These are phyloP conservation scores for Aspergillus novoparasiticus DNA, from an alignment of 2,329 filamentous ascomycete species.

Conservation along the genomic window DNA sequence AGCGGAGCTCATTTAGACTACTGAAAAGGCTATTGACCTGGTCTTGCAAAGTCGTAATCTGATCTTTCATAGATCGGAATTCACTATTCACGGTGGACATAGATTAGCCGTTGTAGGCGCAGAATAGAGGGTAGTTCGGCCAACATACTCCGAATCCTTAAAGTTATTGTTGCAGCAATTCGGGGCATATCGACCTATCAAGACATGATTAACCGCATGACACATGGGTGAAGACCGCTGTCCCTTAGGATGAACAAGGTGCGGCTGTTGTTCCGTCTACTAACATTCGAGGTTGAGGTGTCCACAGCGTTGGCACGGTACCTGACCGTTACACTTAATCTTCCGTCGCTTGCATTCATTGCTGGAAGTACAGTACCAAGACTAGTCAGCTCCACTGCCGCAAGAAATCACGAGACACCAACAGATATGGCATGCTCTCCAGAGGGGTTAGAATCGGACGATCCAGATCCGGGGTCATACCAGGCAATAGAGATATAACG, in stretches of 20 bases:
- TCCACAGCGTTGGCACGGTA: constrained; percentile 66
- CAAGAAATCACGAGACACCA: background rate
- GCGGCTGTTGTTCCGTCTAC: constrained; percentile 11
- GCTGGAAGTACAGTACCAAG: constrained; percentile 35
- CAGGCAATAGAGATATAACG: constrained; percentile 69
- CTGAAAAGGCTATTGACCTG: constrained; percentile 79
- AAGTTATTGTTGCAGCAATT: constrained; percentile 75
- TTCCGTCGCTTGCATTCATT: constrained; percentile 69
- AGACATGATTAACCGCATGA: constrained; percentile 3
- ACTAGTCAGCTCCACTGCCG: constrained; percentile 15
- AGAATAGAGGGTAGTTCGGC: background rate
- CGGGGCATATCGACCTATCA: constrained; percentile 61
- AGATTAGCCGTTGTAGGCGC: constrained; percentile 7
- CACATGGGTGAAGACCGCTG: background rate
- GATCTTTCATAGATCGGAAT: constrained; percentile 77
- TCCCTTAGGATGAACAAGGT: background rate
- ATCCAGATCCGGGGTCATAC: constrained; percentile 42
- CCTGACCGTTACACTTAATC: constrained; percentile 69
- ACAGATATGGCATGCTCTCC: background rate
- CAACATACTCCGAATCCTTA: constrained; percentile 75
- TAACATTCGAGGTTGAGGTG: constrained; percentile 63
- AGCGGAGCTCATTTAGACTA: constrained; percentile 68
- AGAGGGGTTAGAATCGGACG: background rate
- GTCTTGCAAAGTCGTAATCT: constrained; percentile 75
- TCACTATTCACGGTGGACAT: constrained; percentile 52